phyloP scores from a whole-genome alignment of 2,329 filamentous ascomycete species.

The Pseudohalonectria lignicola region DNA sequence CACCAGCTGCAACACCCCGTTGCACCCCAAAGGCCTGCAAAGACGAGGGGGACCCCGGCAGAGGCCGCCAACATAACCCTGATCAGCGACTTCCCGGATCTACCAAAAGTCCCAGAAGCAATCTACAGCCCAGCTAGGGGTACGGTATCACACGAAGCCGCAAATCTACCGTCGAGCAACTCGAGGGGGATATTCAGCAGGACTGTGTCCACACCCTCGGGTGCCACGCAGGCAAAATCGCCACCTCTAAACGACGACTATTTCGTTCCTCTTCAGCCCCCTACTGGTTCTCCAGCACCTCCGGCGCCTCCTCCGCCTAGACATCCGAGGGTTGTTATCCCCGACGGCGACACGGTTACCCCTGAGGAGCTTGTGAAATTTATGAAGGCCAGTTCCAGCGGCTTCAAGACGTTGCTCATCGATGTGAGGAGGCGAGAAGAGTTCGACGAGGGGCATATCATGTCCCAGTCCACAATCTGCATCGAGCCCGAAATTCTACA shows the following conservation, averaged over 20 bases:
- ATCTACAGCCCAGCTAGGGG: conserved; percentile 72
- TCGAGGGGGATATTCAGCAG: conserved; percentile 52
- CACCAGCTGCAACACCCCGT: conserved; percentile 11
- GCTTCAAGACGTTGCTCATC: conserved; percentile 65
- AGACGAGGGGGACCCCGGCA: conserved; percentile 15
- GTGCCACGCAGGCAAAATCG: conserved; percentile 10
- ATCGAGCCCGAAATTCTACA: conserved; percentile 70
- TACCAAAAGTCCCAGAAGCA: conserved; percentile 63
- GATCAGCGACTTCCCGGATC: conserved; percentile 26
- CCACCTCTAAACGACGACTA: conserved; percentile 17
- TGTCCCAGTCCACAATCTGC: conserved; percentile 74
- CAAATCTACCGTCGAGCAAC: conserved; percentile 54
- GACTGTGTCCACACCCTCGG: conserved; percentile 39
- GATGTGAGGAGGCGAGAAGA: conserved; percentile 72
- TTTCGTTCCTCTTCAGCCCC: conserved; percentile 18
- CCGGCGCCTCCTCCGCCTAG: too few species aligned
- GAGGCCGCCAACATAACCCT: background rate
- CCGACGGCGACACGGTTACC: conserved; percentile 48
- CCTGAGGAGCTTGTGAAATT: conserved; percentile 62
- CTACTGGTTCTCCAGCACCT: too few species aligned
- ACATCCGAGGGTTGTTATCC: conserved; percentile 30
- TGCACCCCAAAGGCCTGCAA: conserved; percentile 19
- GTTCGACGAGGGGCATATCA: conserved; percentile 84
- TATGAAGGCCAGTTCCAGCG: conserved; percentile 39
- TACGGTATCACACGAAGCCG: conserved; percentile 52